Evolutionary conservation across 1,284 basidiomycete species (phyloP), one percentile per base, ranked within the genome.

Genomic region (Ganoderma sp.): DNA sequence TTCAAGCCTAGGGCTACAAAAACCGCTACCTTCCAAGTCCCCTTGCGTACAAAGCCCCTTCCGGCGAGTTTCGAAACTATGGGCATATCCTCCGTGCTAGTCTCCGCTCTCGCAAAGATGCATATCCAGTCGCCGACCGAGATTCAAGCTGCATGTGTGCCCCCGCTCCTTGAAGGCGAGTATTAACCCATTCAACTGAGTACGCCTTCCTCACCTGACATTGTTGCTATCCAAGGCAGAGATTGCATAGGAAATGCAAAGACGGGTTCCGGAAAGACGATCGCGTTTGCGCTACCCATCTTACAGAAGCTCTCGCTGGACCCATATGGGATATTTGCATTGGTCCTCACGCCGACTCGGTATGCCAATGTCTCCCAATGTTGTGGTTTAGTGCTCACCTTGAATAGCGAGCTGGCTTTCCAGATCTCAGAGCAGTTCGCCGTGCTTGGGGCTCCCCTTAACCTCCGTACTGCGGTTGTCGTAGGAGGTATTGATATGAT

Each of bases 401-500:
- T 9, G 5, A 5, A 28, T 72, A 97, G 97, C 69, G 97, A 99
- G 79, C 85, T 99, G 10, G 98, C 97, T 0, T 98, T 98, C 78
- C 97, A 99, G 79, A 95, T 99, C 67, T 88, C 95, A 0, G 97
- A 99, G 75, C 97, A 99, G 79, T 98, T 99, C 78, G 89, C 92
- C 1, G 97, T 97, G 0, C 85, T 99, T 1, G 98, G 97, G 28
- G 85, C 88, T 34, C 85, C 94, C 2, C 80, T 97, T 63, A 94
- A 91, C 74, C 81, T 96, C 62, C 89, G 89, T 32, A 98, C 96
- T 22, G 88, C 92, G 9, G 94, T 99, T 2, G 86, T 99, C 25
- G 95, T 99, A 2, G 98, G 98, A 10, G 98, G 98, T 3, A 97
- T 99, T 95, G 98, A 99, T 77, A 98, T 98, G 93, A 96, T 98